Evolutionary conservation across 164 flowering plant species (phyloP).

Genomic region (Magnolia kwangsiensis): DNA sequence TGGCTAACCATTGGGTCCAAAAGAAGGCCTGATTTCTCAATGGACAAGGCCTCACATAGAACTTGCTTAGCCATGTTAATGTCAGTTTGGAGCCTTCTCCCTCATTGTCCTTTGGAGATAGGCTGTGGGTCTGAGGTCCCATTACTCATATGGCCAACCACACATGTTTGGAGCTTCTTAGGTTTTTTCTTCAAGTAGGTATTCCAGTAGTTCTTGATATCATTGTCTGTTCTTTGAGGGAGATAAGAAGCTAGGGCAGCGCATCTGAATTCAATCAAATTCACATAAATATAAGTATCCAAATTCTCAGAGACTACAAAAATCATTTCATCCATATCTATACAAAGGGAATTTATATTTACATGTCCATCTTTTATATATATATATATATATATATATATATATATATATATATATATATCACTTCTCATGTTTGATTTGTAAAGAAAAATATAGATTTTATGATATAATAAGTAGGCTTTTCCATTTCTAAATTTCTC

Average conservation of each 20-base stretch:
- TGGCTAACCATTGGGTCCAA: conserved; percentile 8
- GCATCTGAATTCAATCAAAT: conserved; percentile 52
- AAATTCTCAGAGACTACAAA: background rate
- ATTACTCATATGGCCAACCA: conserved; percentile 26
- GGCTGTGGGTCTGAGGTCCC: conserved; percentile 30
- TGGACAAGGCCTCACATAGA: conserved; percentile 1
- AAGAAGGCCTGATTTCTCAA: conserved; percentile 34
- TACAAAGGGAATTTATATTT: no score
- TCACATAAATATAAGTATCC: background rate
- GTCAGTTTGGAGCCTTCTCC: conserved; percentile 89
- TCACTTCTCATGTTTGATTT: no score
- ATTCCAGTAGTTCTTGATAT: no score
- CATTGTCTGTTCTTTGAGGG: conserved; percentile 31
- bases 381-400: no score
- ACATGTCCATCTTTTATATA: no score
- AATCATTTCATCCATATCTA: background rate
- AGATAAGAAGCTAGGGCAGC: conserved; percentile 95
- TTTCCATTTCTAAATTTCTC: no score
- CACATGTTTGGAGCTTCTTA: conserved; percentile 20
- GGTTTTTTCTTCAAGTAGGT: no score
- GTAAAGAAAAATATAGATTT: no score
- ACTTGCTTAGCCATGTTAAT: conserved; percentile 77
- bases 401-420: no score
- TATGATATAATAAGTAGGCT: no score
- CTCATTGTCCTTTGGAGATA: conserved; percentile 78